These are phyloP conservation scores for Rosellinia necatrix DNA, from an alignment of 2,329 filamentous ascomycete species.

Conservation along the genomic window DNA sequence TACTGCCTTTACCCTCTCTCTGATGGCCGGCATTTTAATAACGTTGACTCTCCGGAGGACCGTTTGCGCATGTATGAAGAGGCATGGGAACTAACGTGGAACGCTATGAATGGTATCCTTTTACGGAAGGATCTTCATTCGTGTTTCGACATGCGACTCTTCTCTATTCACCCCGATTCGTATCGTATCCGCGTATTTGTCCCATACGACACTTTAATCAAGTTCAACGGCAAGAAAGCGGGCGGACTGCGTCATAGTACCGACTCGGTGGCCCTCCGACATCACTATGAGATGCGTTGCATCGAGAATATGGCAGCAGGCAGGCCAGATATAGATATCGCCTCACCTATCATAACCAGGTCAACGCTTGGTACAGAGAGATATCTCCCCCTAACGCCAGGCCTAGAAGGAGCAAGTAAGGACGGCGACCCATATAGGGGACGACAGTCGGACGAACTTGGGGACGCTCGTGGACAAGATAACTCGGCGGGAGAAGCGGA, in stretches of 20 bases:
- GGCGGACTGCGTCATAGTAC: neutral
- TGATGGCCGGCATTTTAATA: no score
- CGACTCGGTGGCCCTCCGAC: neutral
- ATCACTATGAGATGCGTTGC: slow-evolving; percentile 18
- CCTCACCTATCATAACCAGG: neutral
- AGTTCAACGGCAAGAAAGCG: slow-evolving; percentile 7
- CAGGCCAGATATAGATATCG: neutral
- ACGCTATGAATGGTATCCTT: slow-evolving; percentile 5
- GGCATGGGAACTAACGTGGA: slow-evolving; percentile 13
- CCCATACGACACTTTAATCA: neutral
- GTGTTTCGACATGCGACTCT: slow-evolving; percentile 8
- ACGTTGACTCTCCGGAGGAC: neutral
- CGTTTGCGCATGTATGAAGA: neutral
- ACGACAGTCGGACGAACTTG: neutral
- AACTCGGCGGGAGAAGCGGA: neutral
- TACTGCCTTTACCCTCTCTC: slow-evolving; percentile 19
- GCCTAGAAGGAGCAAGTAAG: neutral
- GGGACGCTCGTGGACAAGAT: neutral
- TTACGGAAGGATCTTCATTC: neutral
- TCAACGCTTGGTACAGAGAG: neutral
- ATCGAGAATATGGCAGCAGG: slow-evolving; percentile 14
- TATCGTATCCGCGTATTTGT: no score
- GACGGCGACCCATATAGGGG: neutral
- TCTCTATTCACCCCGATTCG: slow-evolving; percentile 16
- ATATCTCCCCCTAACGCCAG: neutral